Evolutionary conservation across 805 yeast species (phyloP), one percentile per base, ranked within the genome.

Genomic region (Diddensiella santjacobensis): DNA sequence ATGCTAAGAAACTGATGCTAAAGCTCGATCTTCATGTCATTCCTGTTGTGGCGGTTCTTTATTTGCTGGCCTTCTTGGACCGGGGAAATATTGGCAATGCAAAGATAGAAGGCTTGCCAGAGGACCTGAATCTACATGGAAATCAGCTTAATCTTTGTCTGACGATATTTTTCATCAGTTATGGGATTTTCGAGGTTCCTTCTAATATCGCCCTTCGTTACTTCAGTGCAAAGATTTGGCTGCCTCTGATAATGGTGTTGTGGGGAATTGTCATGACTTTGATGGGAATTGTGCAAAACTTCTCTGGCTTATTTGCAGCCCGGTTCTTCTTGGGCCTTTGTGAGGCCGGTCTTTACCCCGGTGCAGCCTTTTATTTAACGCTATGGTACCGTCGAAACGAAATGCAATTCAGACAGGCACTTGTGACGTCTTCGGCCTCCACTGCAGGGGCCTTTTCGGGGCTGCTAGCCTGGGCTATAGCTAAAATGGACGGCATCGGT

Each of bases 1-100:
- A 51, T 35, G 40, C 35, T 24, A 15, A 19, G 8, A 52, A 49
- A 39, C 50, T 58, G 29, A 48, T 58, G 29, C 58, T 74, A 47
- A 75, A 71, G 49, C 61, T 71, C 11, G 80, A 75, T 51, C 26
- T 66, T n/a, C 56, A 74, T 40, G 59, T 75, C 42, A 62, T 75
- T 48, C 79, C 80, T 3, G 67, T 72, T 67, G 55, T 74, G 36
- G 70, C 75, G 15, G 57, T 67, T 31, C 65, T 76, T 26, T 76
- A 75, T 51, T 70, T 77, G 48, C 62, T 75, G 44, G 73, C 75
- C 42, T 77, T 72, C 52, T 62, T 77, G 47, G 81, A 77, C 58
- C 57, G 80, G 45, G 73, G 75, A 52, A 77, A 75, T 53, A 72
- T 77, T 54, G 80, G 80, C 6, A 70, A 74, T 54, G 80, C 80